These are phyloP conservation scores for Starmerella scarabaei DNA, from an alignment of 805 yeast species.

Conservation along the genomic window DNA sequence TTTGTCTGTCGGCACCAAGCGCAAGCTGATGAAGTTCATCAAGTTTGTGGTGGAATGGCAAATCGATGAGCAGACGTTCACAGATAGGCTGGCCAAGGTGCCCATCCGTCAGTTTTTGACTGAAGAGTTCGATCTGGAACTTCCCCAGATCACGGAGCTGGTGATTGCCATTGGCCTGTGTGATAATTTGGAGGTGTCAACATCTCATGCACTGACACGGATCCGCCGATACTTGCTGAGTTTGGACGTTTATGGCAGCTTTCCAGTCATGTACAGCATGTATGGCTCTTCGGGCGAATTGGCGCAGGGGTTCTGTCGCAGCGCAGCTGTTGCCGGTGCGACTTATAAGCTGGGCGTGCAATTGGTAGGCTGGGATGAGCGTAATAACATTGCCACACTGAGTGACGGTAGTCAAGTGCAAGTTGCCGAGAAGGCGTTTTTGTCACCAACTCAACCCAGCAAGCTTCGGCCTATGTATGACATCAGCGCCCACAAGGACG, in stretches of 20 bases:
- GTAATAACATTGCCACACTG: constrained; percentile 44
- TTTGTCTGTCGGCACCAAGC: constrained; percentile 58
- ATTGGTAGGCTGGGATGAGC: constrained; percentile 52
- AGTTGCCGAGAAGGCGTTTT: constrained; percentile 66
- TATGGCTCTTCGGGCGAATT: constrained; percentile 95
- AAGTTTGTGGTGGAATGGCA: constrained; percentile 74
- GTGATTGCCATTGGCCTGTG: constrained; percentile 78
- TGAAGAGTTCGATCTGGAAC: constrained; percentile 54
- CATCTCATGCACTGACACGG: constrained; percentile 65
- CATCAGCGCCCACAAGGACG: constrained; percentile 9
- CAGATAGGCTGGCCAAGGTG: constrained; percentile 36
- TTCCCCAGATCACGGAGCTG: constrained; percentile 68
- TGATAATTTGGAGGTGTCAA: constrained; percentile 43
- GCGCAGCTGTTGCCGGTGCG: constrained; percentile 97
- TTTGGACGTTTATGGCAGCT: constrained; percentile 83
- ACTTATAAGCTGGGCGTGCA: constrained; percentile 72
- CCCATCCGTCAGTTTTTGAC: constrained; percentile 49
- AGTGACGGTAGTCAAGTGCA: constrained; percentile 59
- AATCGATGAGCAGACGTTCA: constrained; percentile 42
- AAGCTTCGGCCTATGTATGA: constrained; percentile 16
- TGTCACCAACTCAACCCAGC: constrained; percentile 40
- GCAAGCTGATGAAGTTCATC: constrained; percentile 80
- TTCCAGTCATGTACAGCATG: constrained; percentile 83
- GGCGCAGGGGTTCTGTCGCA: constrained; percentile 91
- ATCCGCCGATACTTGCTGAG: constrained; percentile 74